Conservation (phyloP, 176 grass and related monocot genomes). For the Oryza longistaminata region DNA sequence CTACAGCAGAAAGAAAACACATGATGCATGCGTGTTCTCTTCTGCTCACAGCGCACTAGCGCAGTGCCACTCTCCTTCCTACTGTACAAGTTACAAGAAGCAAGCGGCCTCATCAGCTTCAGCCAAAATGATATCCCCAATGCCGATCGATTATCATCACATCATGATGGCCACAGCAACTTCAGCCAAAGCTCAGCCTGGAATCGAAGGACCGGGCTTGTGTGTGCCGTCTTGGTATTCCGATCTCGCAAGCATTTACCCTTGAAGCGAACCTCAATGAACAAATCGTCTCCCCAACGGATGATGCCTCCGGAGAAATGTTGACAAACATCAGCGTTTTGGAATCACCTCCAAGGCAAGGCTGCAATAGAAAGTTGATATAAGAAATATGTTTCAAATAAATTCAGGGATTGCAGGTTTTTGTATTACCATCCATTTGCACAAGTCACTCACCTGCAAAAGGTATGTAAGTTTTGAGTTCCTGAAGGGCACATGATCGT, state of each 20-base stretch:
- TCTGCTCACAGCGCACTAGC: conserved; percentile 27
- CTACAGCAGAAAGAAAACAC: conserved; percentile 20
- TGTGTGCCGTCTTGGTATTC: conserved; percentile 73
- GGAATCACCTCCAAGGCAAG: conserved; percentile 92
- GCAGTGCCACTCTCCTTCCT: conserved; percentile 12
- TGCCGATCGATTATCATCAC: neutral
- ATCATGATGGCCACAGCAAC: neutral
- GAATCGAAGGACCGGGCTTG: conserved; percentile 42
- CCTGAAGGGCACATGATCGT: conserved; percentile 89
- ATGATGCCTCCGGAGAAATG: conserved; percentile 74
- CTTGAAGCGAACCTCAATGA: conserved; percentile 86
- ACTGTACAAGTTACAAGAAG: conserved; percentile 57
- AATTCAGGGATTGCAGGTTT: neutral
- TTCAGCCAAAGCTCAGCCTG: conserved; percentile 51
- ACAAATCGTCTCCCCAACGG: conserved; percentile 63
- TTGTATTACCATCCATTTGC: neutral
- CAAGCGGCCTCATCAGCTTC: conserved; percentile 16
- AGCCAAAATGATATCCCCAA: conserved; percentile 22
- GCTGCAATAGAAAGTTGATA: conserved; percentile 44
- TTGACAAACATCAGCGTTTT: conserved; percentile 98
- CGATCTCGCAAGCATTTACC: conserved; percentile 91
- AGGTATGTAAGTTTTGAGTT: conserved; percentile 97
- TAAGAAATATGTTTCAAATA: conserved; percentile 9
- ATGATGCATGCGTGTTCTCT: conserved; percentile 11
- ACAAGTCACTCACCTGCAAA: conserved; percentile 57